These are phyloP conservation scores for Ceratobasidium theobromae DNA, from an alignment of 1,284 basidiomycete species.

Conservation along the genomic window DNA sequence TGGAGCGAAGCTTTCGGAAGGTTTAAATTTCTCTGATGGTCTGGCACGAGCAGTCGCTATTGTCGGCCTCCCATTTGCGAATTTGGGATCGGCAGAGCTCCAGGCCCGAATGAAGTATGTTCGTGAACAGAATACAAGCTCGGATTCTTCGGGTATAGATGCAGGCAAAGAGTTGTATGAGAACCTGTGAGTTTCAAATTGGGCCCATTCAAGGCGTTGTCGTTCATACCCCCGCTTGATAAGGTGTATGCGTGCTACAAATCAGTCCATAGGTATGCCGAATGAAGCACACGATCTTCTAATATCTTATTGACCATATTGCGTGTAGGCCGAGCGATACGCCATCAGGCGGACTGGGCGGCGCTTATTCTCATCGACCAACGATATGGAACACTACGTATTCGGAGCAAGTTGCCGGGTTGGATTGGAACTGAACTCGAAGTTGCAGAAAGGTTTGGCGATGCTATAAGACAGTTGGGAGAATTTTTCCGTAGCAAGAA, in stretches of 20 bases:
- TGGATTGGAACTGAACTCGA: constrained; percentile 79
- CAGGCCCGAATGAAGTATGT: constrained; percentile 90
- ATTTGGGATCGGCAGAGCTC: constrained; percentile 86
- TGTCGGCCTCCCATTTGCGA: constrained; percentile 92
- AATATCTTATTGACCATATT: constrained; percentile 14
- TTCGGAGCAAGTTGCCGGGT: constrained; percentile 75
- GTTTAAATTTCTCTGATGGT: constrained; percentile 91
- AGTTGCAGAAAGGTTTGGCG: constrained; percentile 70
- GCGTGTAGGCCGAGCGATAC: constrained; percentile 91
- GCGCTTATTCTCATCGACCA: constrained; percentile 80
- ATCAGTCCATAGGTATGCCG: constrained; percentile 89
- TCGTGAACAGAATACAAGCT: constrained; percentile 45
- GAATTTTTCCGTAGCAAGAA: constrained; percentile 60
- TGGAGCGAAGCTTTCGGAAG: constrained; percentile 95
- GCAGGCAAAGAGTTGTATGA: constrained; percentile 84
- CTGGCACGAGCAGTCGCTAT: constrained; percentile 88
- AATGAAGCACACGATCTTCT: not conserved
- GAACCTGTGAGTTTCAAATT: constrained; percentile 75
- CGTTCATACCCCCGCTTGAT: not conserved
- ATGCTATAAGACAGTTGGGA: constrained; percentile 68
- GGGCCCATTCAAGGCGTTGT: constrained; percentile 53
- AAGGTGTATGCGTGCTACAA: constrained; percentile 60
- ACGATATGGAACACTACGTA: constrained; percentile 68
- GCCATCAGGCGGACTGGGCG: constrained; percentile 86
- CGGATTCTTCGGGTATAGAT: constrained; percentile 50